Base-by-base conservation (phyloP, 768 basidiomycete species). In the Suillus sp. region DNA sequence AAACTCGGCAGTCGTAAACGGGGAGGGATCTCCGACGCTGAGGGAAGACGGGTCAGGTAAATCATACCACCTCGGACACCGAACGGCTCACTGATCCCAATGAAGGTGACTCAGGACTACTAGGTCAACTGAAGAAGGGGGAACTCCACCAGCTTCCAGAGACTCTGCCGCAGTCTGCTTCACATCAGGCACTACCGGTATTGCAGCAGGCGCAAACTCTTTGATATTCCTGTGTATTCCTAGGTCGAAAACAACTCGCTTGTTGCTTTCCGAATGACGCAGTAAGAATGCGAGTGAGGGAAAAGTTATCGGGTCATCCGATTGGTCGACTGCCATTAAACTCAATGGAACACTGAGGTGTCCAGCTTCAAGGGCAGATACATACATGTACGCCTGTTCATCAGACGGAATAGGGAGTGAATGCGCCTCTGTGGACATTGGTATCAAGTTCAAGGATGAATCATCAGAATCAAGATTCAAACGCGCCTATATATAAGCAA, bases 331-430 rank as follows among this genome's bases (percentile, higher is more conserved):
- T 42, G 84, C 69, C 59, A 83, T 67, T 60, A 72, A 70, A 38
- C 75, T 77, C 27, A 81, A 68, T 0, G 77, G 69, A 10, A 86
- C 65, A 30, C 66, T 66, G 7, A 87, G 70, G 11, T 76, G 66
- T 6, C 86, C 87, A 0, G 79, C 81, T 64, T 85, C 84, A 42
- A 88, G 78, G 0, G 82, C 86, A 45, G 87, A 88, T 38, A 87
- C 79, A 37, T 78, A 66, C 63, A 83, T 81, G 67, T 80, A 86
- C 0, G 85, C 73, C 67, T 88, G 87, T 58, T 79, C 71, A 0
- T 68, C 56, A 10, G 66, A 34, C 1, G 83, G 82, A 2, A 70
- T 67, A 10, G 84, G 84, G 40, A 86, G 74, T 1, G 72, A 37
- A 37, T 9, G 16, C 8, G 14, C 9, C 2, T 56, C 14, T 37